phyloP scores from a whole-genome alignment of 192 early-diverging fungal genomes.

The Hyaloraphidium curvatum region DNA sequence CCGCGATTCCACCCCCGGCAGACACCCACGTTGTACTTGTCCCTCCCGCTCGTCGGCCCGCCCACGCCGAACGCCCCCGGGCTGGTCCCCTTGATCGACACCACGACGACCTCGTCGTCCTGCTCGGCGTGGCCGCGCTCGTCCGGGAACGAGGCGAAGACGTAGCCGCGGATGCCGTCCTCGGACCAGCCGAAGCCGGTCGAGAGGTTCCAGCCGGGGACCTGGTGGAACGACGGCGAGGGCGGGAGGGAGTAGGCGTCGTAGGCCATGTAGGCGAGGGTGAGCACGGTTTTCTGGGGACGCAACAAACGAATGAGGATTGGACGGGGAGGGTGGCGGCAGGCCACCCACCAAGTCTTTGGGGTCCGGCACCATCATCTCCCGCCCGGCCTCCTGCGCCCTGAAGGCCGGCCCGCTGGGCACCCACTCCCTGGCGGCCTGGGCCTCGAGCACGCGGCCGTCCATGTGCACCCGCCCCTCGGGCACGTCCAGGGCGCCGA shows the following conservation, averaged over 20 bases:
- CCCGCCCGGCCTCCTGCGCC: no score
- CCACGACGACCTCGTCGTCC: slow-evolving; percentile 42
- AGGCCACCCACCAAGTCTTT: no score
- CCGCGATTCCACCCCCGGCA: not conserved
- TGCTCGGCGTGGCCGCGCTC: no score
- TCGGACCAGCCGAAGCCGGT: not conserved
- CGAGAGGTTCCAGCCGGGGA: slow-evolving; percentile 28
- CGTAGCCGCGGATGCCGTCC: slow-evolving; percentile 51
- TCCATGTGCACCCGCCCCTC: no score
- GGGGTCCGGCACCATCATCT: no score
- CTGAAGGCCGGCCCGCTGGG: no score
- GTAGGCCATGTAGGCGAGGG: slow-evolving; percentile 58
- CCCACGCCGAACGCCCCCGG: slow-evolving; percentile 41
- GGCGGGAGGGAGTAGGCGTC: slow-evolving; percentile 61
- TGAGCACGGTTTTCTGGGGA: slow-evolving; percentile 57
- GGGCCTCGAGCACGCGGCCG: no score
- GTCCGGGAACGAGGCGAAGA: no score
- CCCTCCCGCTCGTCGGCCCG: slow-evolving; percentile 46
- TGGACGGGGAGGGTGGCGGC: no score
- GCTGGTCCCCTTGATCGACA: slow-evolving; percentile 76
- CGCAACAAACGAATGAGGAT: no score
- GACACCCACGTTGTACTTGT: slow-evolving; percentile 44
- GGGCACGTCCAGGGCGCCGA: no score
- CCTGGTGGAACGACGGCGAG: slow-evolving; percentile 48
- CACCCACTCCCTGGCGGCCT: no score